A percentile compares a stretch with the other conserved stretches of the same genome.
phyloP scores from a whole-genome alignment of 495 filamentous ascomycete genomes.

The Annulohypoxylon bovei region DNA sequence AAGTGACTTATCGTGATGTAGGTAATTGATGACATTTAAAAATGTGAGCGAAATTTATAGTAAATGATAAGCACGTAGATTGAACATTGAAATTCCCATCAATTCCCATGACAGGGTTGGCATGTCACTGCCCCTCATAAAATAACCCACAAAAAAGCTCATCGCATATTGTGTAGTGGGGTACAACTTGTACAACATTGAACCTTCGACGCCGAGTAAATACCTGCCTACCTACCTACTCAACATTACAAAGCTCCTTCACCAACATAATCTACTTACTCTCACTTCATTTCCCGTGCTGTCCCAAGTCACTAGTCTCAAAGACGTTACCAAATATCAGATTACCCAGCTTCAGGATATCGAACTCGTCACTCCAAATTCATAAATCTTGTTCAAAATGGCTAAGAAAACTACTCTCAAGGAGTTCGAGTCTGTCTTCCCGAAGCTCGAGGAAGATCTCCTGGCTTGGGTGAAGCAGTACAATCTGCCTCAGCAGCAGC shows the following conservation, averaged over 20 bases:
- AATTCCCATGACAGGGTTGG: too few species aligned
- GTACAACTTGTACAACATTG: constrained; percentile 2
- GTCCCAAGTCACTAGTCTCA: too few species aligned
- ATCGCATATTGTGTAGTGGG: neutral
- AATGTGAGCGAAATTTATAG: too few species aligned
- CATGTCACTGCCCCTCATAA: neutral
- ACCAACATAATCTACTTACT: neutral
- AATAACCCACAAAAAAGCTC: neutral
- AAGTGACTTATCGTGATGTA: too few species aligned
- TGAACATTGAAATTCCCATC: neutral
- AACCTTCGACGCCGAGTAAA: constrained; percentile 7
- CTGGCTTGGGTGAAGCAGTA: constrained; percentile 78
- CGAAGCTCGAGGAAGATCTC: constrained; percentile 78
- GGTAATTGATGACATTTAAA: too few species aligned
- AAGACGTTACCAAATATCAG: neutral
- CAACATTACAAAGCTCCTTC: neutral
- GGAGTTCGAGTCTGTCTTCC: constrained; percentile 91
- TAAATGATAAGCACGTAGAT: neutral
- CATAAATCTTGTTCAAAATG: constrained; percentile 55
- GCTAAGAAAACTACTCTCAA: constrained; percentile 73
- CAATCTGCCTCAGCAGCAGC: constrained; percentile 79
- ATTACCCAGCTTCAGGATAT: neutral
- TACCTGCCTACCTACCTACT: neutral
- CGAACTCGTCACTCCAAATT: neutral
- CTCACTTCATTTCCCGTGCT: neutral